A percentile compares a stretch with the other conserved stretches of the same genome.
phyloP scores from a whole-genome alignment of 306 rosid genomes.

The Canavalia gladiata region DNA sequence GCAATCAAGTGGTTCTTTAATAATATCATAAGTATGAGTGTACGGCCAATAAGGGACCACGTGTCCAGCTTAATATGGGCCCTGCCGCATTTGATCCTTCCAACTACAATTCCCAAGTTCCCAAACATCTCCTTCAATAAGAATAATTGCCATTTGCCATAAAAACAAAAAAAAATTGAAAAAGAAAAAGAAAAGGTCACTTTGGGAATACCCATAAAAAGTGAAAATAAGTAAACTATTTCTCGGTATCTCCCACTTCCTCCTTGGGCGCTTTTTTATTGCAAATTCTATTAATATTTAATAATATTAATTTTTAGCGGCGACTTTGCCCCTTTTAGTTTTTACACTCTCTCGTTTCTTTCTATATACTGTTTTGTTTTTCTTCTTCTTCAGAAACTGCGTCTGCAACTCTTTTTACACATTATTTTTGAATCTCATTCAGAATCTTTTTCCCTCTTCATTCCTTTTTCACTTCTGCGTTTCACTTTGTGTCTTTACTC shows the following conservation, averaged over 20 bases:
- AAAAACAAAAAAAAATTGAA: neutral
- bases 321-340: slow-evolving; percentile 12
- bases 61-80: slow-evolving; percentile 50
- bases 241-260: no score
- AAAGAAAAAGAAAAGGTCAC: neutral
- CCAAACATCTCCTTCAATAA: slow-evolving; percentile 3
- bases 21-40: neutral
- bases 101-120: slow-evolving; percentile 36
- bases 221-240: neutral
- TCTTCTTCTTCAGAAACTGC: neutral
- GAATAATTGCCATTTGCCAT: slow-evolving; percentile 37
- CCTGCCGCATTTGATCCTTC: slow-evolving; percentile 34
- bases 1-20: slow-evolving; percentile 33
- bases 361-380: neutral
- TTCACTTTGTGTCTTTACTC: slow-evolving; percentile 17
- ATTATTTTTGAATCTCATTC: slow-evolving; percentile 49
- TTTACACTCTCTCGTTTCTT: neutral
- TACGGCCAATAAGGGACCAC: slow-evolving; percentile 12
- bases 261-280: neutral
- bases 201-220: slow-evolving; percentile 22
- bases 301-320: slow-evolving; percentile 20
- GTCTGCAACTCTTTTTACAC: slow-evolving; percentile 16
- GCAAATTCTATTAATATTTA: no score
- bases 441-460: neutral
- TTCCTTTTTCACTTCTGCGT: slow-evolving; percentile 44